phyloP scores from a whole-genome alignment of 2,329 filamentous ascomycete genomes.

The Orbilia blumenaviensis region DNA sequence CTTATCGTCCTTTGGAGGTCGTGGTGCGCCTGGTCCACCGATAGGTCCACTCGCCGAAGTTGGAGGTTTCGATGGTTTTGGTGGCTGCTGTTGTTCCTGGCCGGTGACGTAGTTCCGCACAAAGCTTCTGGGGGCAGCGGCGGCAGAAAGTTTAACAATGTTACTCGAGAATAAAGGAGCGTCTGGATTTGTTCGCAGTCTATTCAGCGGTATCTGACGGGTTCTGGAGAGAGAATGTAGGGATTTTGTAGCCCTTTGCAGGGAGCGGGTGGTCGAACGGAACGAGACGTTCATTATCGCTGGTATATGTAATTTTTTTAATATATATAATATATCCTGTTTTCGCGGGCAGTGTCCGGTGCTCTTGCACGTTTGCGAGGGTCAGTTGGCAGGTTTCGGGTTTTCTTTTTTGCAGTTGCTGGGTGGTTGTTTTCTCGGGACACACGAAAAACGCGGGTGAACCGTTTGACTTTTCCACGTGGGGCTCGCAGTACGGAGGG shows the following conservation, averaged over 20 bases:
- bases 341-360: slow-evolving; percentile 5
- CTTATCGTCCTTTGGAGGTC: slow-evolving; percentile 51
- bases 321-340: neutral
- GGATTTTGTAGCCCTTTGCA: slow-evolving; percentile 42
- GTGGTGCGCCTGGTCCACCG: slow-evolving; percentile 45
- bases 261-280: slow-evolving; percentile 26
- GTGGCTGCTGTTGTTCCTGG: slow-evolving; percentile 1
- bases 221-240: slow-evolving; percentile 40
- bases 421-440: slow-evolving; percentile 16
- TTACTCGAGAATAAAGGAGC: slow-evolving; percentile 28
- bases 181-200: slow-evolving; percentile 21
- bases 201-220: neutral
- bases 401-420: neutral
- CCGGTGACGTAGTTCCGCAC: slow-evolving; percentile 40
- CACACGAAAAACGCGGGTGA: slow-evolving; percentile 36
- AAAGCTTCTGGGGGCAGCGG: slow-evolving; percentile 29
- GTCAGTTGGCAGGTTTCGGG: slow-evolving; percentile 8
- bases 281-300: slow-evolving; percentile 25
- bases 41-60: slow-evolving; percentile 37
- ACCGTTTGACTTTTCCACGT: slow-evolving; percentile 49
- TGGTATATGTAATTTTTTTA: neutral
- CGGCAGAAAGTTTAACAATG: slow-evolving; percentile 16
- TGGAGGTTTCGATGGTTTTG: slow-evolving; percentile 2
- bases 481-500: slow-evolving; percentile 19
- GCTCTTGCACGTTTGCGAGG: neutral